phyloP scores from a whole-genome alignment of 768 basidiomycete species.

The Rhizopogon vinicolor region DNA sequence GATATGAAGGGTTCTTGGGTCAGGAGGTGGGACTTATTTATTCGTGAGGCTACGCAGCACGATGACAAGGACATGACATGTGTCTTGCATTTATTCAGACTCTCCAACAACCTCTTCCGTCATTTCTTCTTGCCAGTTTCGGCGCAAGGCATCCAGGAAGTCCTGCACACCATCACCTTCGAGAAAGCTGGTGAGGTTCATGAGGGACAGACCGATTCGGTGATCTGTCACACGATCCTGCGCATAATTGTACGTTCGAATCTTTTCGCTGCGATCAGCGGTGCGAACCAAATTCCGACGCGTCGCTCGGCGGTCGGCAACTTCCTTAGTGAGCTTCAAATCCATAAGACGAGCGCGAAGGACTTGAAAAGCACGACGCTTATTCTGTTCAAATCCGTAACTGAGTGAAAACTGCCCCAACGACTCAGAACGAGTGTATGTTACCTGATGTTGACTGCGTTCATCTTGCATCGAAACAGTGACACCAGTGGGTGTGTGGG shows the following conservation, averaged over 20 bases:
- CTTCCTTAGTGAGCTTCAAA: slow-evolving; percentile 64
- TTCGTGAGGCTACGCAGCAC: neutral
- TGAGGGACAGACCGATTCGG: slow-evolving; percentile 72
- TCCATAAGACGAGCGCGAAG: slow-evolving; percentile 85
- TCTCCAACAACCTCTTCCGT: slow-evolving; percentile 48
- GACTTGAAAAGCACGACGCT: slow-evolving; percentile 88
- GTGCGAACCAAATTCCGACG: slow-evolving; percentile 73
- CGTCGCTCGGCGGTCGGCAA: slow-evolving; percentile 62
- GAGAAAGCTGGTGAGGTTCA: slow-evolving; percentile 59
- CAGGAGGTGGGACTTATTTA: neutral
- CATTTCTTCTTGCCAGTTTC: slow-evolving; percentile 48
- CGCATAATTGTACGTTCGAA: slow-evolving; percentile 92
- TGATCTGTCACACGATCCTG: slow-evolving; percentile 96
- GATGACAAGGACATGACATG: neutral
- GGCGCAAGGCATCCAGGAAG: slow-evolving; percentile 53
- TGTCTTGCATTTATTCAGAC: neutral
- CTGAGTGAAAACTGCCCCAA: neutral
- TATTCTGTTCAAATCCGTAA: slow-evolving; percentile 53
- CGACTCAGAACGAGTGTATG: neutral
- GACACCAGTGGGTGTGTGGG: slow-evolving; percentile 89
- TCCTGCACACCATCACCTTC: slow-evolving; percentile 60
- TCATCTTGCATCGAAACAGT: slow-evolving; percentile 99
- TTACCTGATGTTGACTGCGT: slow-evolving; percentile 89
- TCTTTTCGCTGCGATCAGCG: slow-evolving; percentile 89
- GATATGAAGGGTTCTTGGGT: neutral